phyloP scores from a whole-genome alignment of 2,329 filamentous ascomycete genomes.

The Tolypocladium cylindrosporum region DNA sequence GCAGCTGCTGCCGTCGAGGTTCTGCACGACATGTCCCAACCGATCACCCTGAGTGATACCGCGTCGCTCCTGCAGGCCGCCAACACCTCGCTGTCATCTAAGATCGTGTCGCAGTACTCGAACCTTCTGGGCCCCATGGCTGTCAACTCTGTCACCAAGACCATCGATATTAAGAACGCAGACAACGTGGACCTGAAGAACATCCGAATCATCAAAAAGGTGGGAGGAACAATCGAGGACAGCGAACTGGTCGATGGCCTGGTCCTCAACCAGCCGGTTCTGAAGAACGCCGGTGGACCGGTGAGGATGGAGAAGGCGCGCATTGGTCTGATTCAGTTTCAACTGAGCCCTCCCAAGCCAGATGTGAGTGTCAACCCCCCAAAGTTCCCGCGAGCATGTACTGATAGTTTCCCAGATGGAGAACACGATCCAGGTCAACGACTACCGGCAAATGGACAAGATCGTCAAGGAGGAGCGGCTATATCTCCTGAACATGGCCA shows the following conservation, averaged over 20 bases:
- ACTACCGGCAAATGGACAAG: constrained; percentile 99
- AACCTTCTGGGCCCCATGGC: constrained; percentile 95
- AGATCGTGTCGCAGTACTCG: constrained; percentile 97
- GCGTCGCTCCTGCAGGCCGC: constrained; percentile 89
- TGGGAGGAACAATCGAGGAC: constrained; percentile 95
- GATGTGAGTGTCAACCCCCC: constrained; percentile 49
- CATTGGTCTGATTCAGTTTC: constrained; percentile 97
- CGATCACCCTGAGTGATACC: constrained; percentile 80
- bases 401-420: constrained; percentile 61
- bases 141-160: constrained; percentile 90
- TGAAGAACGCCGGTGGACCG: constrained; percentile 89
- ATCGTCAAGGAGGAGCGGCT: constrained; percentile 98
- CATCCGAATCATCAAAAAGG: constrained; percentile 95
- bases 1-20: constrained; percentile 81
- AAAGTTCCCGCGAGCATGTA: neutral
- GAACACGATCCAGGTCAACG: constrained; percentile 97
- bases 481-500: constrained; percentile 96
- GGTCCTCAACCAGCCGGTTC: constrained; percentile 81
- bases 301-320: constrained; percentile 91
- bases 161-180: constrained; percentile 89
- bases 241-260: constrained; percentile 94
- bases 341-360: constrained; percentile 94
- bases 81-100: constrained; percentile 93
- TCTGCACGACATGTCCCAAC: constrained; percentile 90
- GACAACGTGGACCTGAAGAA: constrained; percentile 96